Percentiles rank a stretch among this genome's conserved stretches.
These are phyloP conservation scores for Microbotryum scabiosae DNA, from an alignment of 1,284 basidiomycete species.

Conservation along the genomic window DNA sequence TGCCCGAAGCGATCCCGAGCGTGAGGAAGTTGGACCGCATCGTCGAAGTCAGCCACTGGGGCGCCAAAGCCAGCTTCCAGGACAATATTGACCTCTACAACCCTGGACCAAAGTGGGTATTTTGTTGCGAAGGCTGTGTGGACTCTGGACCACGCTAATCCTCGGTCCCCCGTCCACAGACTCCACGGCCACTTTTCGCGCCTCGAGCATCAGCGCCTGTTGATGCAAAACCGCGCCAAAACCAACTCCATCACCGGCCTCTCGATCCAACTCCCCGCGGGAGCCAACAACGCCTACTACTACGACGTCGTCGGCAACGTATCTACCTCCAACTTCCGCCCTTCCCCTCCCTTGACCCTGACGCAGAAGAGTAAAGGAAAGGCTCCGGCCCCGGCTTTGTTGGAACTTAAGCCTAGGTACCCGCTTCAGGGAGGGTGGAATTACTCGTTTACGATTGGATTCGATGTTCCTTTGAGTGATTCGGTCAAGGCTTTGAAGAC, in stretches of 20 bases:
- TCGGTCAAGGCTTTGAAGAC: conserved; percentile 50
- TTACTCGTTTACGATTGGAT: conserved; percentile 88
- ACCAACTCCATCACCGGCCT: conserved; percentile 53
- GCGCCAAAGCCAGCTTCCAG: conserved; percentile 83
- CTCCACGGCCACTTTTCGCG: conserved; percentile 95
- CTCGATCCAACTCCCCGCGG: conserved; percentile 67
- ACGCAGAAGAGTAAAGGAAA: conserved; percentile 32
- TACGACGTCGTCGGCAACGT: conserved; percentile 92
- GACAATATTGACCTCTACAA: conserved; percentile 80
- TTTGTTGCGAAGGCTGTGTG: not conserved
- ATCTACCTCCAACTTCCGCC: conserved; percentile 79
- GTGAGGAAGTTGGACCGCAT: conserved; percentile 62
- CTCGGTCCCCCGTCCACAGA: conserved; percentile 44
- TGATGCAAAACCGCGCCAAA: conserved; percentile 50
- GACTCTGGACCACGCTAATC: not conserved
- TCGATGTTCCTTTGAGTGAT: conserved; percentile 73
- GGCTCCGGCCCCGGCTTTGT: conserved; percentile 42
- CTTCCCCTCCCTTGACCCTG: conserved; percentile 38
- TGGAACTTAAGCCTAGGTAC: conserved; percentile 83
- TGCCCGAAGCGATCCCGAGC: conserved; percentile 69
- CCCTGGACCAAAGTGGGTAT: conserved; percentile 70
- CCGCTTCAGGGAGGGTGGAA: conserved; percentile 97
- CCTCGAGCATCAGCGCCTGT: conserved; percentile 70
- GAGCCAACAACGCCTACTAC: conserved; percentile 72
- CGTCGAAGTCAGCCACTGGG: conserved; percentile 95